Conservation (phyloP, 1,139 yeast species). For the Blastobotrys elegans region DNA sequence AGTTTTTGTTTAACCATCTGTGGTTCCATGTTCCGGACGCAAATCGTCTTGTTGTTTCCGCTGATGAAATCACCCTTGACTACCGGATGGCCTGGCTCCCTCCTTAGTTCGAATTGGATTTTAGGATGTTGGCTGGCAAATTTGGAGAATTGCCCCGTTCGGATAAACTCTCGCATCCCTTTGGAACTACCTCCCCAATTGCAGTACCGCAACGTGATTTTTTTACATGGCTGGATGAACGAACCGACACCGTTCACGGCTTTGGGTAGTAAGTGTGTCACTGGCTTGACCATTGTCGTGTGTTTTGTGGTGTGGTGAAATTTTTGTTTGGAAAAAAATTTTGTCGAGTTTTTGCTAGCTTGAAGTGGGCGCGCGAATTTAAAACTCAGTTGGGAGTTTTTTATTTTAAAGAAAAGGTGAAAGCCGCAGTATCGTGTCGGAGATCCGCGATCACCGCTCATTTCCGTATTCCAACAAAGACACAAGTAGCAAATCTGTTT, state of each 20-base stretch:
- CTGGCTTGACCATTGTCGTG: constrained; percentile 29
- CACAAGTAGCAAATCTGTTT: no score
- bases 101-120: constrained; percentile 64
- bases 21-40: constrained; percentile 57
- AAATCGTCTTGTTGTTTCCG: constrained; percentile 47
- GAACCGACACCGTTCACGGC: constrained; percentile 80
- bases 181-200: constrained; percentile 94
- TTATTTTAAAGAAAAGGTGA: no score
- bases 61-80: constrained; percentile 60
- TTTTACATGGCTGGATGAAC: constrained; percentile 68
- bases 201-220: constrained; percentile 70
- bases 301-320: no score
- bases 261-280: constrained; percentile 23
- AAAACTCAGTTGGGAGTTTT: no score
- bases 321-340: neutral
- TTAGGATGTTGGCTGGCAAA: constrained; percentile 59
- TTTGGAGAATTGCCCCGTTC: constrained; percentile 29
- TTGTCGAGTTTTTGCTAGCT: no score
- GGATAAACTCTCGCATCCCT: constrained; percentile 50
- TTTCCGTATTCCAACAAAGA: no score
- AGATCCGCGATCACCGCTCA: no score
- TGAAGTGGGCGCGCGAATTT: no score
- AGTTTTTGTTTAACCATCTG: constrained; percentile 51
- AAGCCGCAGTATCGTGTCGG: no score
- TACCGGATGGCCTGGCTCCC: constrained; percentile 79